phyloP scores from a whole-genome alignment of 73 alveolate species.

The Blepharisma japonicum region DNA sequence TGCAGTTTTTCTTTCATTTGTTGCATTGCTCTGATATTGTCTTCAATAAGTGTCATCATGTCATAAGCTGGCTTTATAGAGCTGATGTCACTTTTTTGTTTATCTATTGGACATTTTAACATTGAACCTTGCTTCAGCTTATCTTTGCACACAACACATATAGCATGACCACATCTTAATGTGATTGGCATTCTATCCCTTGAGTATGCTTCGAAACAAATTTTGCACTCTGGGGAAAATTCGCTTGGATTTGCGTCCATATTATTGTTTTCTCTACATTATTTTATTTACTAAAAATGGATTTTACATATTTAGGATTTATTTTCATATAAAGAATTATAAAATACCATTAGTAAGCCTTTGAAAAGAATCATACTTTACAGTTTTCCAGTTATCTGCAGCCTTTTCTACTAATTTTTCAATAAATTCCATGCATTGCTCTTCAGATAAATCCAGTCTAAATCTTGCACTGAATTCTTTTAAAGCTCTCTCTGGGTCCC shows the following conservation, averaged over 20 bases:
- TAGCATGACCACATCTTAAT: neutral
- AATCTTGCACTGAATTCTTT: slow-evolving; percentile 73
- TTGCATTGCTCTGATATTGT: too few relatives aligned
- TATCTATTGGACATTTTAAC: too few relatives aligned
- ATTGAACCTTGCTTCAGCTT: too few relatives aligned
- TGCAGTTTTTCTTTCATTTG: too few relatives aligned
- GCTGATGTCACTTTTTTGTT: too few relatives aligned
- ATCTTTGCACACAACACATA: too few relatives aligned
- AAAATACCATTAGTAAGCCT: slow-evolving; percentile 61
- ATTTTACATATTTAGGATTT: too few relatives aligned
- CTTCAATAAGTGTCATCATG: too few relatives aligned
- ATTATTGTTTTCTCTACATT: too few relatives aligned
- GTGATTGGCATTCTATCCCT: neutral
- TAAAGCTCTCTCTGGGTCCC: slow-evolving; percentile 59
- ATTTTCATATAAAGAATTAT: neutral
- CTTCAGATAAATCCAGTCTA: slow-evolving; percentile 48
- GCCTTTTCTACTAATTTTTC: slow-evolving; percentile 62
- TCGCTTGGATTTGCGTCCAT: too few relatives aligned
- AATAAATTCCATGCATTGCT: slow-evolving; percentile 49
- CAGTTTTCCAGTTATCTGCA: slow-evolving; percentile 76
- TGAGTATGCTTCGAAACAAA: neutral
- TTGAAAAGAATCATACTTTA: slow-evolving; percentile 68
- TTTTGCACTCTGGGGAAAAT: neutral
- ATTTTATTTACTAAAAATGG: too few relatives aligned
- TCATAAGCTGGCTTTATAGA: too few relatives aligned